Conservation (phyloP, 2,329 filamentous ascomycete genomes). For the Fusarium brachygibbosum region DNA sequence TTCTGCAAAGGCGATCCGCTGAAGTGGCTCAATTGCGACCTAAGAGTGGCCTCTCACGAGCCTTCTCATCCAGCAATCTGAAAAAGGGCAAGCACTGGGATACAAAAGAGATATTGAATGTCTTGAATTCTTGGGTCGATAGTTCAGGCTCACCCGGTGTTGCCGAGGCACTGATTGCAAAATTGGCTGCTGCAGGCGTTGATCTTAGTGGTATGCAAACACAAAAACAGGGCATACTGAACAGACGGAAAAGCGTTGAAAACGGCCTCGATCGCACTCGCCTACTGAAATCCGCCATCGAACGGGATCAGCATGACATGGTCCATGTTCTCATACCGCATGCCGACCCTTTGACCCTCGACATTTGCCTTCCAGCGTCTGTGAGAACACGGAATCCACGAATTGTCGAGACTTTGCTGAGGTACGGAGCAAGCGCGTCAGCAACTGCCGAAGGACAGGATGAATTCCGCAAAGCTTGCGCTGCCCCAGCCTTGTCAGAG, state of each 20-base stretch:
- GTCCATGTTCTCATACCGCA: constrained; percentile 67
- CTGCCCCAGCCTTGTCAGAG: constrained; percentile 59
- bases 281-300: constrained; percentile 65
- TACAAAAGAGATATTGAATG: constrained; percentile 65
- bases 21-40: constrained; percentile 55
- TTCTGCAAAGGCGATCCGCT: constrained; percentile 62
- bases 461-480: constrained; percentile 66
- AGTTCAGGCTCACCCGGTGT: constrained; percentile 66
- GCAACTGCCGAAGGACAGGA: constrained; percentile 65
- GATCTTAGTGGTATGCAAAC: constrained; percentile 64
- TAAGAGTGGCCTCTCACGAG: constrained; percentile 57
- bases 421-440: constrained; percentile 64
- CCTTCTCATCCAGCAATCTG: constrained; percentile 56
- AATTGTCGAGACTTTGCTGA: constrained; percentile 63
- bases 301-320: constrained; percentile 65
- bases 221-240: constrained; percentile 63
- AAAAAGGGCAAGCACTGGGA: constrained; percentile 67
- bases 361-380: constrained; percentile 64
- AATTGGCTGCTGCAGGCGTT: constrained; percentile 63
- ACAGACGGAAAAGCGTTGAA: constrained; percentile 64
- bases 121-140: constrained; percentile 63
- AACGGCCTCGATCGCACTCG: constrained; percentile 63
- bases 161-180: constrained; percentile 67
- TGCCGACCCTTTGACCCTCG: constrained; percentile 64
- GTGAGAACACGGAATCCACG: constrained; percentile 59